A percentile compares a stretch with the other conserved stretches of the same genome.
These are phyloP conservation scores for Solanum bulbocastanum DNA, from an alignment of 257 asterid species.

Conservation along the genomic window DNA sequence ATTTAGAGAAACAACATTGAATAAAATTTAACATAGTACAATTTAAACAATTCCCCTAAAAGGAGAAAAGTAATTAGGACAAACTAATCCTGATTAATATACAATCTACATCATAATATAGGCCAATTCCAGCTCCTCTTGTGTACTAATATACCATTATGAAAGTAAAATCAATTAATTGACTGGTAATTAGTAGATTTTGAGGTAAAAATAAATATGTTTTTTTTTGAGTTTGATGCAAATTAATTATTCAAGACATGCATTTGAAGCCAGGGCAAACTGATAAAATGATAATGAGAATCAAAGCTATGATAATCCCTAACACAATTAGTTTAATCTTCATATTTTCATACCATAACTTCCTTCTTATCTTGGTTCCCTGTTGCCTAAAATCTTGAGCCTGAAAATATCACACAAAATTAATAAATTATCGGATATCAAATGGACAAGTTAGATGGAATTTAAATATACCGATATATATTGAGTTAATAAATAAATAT, in stretches of 20 bases:
- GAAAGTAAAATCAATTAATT: background rate
- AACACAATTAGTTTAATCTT: slow-evolving; percentile 36
- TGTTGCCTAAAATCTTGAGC: slow-evolving; percentile 44
- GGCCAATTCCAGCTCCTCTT: background rate
- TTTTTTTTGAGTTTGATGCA: background rate
- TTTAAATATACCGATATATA: background rate
- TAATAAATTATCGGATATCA: background rate
- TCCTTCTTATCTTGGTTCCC: slow-evolving; percentile 35
- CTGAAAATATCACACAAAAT: slow-evolving; percentile 10
- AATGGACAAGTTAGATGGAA: background rate
- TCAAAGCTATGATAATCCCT: slow-evolving; percentile 19
- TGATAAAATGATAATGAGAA: slow-evolving; percentile 26
- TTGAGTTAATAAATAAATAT: background rate
- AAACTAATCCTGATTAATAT: slow-evolving; percentile 1
- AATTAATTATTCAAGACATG: background rate
- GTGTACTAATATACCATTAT: background rate
- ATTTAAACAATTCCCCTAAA: background rate
- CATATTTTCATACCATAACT: slow-evolving; percentile 47
- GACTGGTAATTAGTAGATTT: background rate
- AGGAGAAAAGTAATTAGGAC: background rate
- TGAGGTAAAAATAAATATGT: background rate
- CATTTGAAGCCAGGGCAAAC: slow-evolving; percentile 35
- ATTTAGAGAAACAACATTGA: background rate
- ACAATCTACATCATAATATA: background rate
- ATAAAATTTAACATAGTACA: background rate